phyloP scores from a whole-genome alignment of 2,329 filamentous ascomycete genomes.

The Aspergillus pseudotamarii region DNA sequence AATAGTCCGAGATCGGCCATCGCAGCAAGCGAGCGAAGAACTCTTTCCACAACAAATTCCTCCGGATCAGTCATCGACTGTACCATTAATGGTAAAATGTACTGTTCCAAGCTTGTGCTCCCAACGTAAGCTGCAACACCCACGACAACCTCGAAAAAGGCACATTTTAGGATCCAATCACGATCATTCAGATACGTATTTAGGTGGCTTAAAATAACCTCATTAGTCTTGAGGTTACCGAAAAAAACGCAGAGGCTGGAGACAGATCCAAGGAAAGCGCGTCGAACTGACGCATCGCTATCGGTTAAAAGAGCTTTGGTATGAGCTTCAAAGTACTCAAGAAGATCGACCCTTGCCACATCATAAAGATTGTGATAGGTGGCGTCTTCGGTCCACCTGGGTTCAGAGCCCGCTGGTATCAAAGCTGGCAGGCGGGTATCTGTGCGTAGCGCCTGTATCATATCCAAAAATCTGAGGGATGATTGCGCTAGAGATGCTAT shows the following conservation, averaged over 20 bases:
- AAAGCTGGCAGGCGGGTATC: conserved; percentile 78
- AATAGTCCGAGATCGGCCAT: conserved; percentile 88
- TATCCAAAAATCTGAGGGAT: conserved; percentile 81
- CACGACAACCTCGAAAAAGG: conserved; percentile 94
- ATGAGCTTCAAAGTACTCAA: conserved; percentile 82
- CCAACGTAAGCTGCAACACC: conserved; percentile 90
- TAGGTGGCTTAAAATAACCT: conserved; percentile 92
- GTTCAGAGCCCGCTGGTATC: conserved; percentile 75
- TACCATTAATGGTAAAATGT: conserved; percentile 92
- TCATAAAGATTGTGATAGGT: conserved; percentile 85
- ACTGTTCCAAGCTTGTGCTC: conserved; percentile 86
- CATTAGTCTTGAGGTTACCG: conserved; percentile 85
- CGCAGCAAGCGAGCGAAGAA: conserved; percentile 81
- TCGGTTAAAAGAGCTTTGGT: conserved; percentile 91
- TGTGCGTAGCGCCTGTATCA: conserved; percentile 83
- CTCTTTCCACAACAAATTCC: conserved; percentile 90
- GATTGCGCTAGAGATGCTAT: conserved; percentile 85
- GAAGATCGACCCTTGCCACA: conserved; percentile 77
- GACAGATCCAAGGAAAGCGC: conserved; percentile 89
- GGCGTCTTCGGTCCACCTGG: conserved; percentile 66
- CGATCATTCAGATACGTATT: conserved; percentile 97
- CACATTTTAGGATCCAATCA: conserved; percentile 95
- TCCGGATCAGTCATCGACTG: conserved; percentile 92
- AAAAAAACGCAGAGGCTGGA: conserved; percentile 94
- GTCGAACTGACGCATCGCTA: conserved; percentile 77